Evolutionary conservation across 768 basidiomycete genomes (phyloP).

Genomic region (Termitomyces titanicus): DNA sequence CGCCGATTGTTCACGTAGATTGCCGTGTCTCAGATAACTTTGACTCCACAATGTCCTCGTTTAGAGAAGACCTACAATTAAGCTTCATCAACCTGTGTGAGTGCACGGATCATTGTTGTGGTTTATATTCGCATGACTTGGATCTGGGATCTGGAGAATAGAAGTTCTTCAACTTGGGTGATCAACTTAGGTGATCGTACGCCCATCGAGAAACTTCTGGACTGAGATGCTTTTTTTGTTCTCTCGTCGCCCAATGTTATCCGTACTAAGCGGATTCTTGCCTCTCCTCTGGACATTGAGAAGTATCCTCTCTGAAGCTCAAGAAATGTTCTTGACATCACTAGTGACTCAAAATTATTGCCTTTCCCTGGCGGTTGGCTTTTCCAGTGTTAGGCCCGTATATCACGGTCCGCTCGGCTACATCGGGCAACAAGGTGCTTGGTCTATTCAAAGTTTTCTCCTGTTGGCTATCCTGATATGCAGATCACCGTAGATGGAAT

Average conservation of each 20-base stretch:
- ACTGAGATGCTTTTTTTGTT: background rate
- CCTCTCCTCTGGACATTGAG: background rate
- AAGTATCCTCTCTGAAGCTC: background rate
- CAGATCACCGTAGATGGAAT: background rate
- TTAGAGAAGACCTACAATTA: background rate
- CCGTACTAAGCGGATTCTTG: constrained; percentile 1
- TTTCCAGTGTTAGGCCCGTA: background rate
- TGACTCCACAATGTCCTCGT: background rate
- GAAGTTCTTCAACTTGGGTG: background rate
- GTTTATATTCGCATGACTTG: background rate
- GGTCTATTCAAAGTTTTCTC: background rate
- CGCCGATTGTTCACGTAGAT: constrained; percentile 18
- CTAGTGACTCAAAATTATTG: background rate
- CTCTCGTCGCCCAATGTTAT: background rate
- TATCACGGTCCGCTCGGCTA: background rate
- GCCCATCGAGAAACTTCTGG: constrained; percentile 1
- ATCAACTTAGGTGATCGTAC: background rate
- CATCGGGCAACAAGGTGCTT: background rate
- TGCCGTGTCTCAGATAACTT: constrained; percentile 5
- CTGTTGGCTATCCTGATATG: background rate
- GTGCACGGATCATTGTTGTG: constrained; percentile 11
- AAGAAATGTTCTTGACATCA: background rate
- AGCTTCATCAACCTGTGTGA: background rate
- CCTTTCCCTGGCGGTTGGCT: background rate
- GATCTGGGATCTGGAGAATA: constrained; percentile 6